Base-by-base conservation (phyloP, 345 rosid species). In the Sonneratia caseolaris region DNA sequence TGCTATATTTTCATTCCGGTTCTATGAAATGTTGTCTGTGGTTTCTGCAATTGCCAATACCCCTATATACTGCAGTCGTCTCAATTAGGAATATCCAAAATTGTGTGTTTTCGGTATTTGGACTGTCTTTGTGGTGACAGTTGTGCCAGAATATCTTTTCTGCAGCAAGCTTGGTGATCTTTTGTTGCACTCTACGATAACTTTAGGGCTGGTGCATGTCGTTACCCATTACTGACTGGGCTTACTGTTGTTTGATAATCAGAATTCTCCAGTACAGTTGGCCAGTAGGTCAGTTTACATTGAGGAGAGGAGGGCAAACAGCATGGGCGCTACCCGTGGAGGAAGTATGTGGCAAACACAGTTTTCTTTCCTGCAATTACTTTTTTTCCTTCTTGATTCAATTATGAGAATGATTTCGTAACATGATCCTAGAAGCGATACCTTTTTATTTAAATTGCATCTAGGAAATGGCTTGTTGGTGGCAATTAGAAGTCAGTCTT, bases 281-380 rank as follows among this genome's bases (percentile, higher is more conserved):
- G 92, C 90, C 51, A 97, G 99, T 78, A 88, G 93, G 76, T 89
- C 86, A 74, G 86, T 91, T 36, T 95, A 83, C 83, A 85, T 95
- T 7, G 99, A 95, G 76, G 99, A 89, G 83, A 91, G 99, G 76
- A 86, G 99, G 85, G 93, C 99, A 36, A 95, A 89, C 75, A 86
- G 83, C 35, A 84, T 85, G 37, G 83, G 91, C 75, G 82, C 83
- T 73, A 72, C 85, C 64, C 91, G 96, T 22, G 97, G 96, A 72
- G 96, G 96, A 87, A 86, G 97, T 91, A 87, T 73, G 93, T 62
- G 37, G 5, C 16, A 24, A 77, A 59, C 36, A 68, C 49, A 5
- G 10, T 36, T 59, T 14, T 21, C 37, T 37, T 72, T 36, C 53
- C 15, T 66, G 2, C 56, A 35, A 73, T 65, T 22, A 48, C 69